Evolutionary conservation across 1,284 basidiomycete genomes (phyloP), one percentile per base, ranked within the genome.

Genomic region (Gomphus bonarii): DNA sequence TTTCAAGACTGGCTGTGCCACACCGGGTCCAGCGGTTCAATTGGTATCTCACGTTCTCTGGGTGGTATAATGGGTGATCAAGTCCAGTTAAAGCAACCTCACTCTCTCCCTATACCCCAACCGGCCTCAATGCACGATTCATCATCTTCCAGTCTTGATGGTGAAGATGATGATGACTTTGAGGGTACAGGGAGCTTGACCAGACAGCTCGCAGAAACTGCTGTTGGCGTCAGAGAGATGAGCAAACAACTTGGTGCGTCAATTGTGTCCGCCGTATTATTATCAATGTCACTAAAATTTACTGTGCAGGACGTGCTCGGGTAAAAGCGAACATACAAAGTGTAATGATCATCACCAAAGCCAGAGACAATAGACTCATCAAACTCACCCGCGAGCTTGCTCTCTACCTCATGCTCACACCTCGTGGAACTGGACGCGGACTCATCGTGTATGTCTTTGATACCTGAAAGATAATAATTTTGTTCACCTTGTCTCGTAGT

Each of bases 301-400:
- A 47, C 60, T 57, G 56, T 33, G 52, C 66, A 93, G 94, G 94
- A 55, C 88, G 95, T 55, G 94, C 95, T 4, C 82, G 92, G 44
- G 92, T 99, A 60, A 85, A 86, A 59, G 89, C 91, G 4, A 88
- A 89, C 65, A 93, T 98, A 60, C 91, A 98, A 69, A 91, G 82
- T 60, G 81, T 99, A 59, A 80, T 99, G 61, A 95, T 99, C 68
- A 90, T 99, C 65, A 99, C 97, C 57, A 99, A 99, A 72, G 97
- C 97, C 33, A 79, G 95, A 56, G 97, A 99, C 75, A 99, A 99
- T 69, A 80, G 92, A 44, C 82, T 99, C 50, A 98, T 99, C 75
- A 87, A 88, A 67, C 80, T 98, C 49, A 99, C 97, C 0, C 82
- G 94, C 50, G 88, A 99, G 67, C 80, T 99, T 28, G 94, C 95